Percentiles rank a stretch among this genome's conserved stretches.
Conservation (phyloP, 2,329 filamentous ascomycete species). For the Cladophialophora exuberans region DNA sequence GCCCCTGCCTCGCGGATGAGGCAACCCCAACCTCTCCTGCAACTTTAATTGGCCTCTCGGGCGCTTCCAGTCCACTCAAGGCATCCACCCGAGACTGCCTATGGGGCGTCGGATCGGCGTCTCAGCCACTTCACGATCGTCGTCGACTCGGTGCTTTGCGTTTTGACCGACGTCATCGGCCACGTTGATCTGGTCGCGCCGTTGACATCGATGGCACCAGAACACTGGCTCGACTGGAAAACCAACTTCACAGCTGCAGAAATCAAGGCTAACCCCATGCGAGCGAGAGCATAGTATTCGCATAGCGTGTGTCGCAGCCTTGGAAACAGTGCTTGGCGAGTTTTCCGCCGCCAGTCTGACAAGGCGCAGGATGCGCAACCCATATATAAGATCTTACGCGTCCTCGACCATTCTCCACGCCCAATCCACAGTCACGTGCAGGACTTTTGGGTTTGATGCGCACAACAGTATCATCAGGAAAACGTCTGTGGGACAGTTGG, state of each 20-base stretch:
- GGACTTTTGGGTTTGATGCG: background rate
- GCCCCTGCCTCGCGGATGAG: background rate
- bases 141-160: background rate
- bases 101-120: conserved; percentile 1
- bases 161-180: conserved; percentile 17
- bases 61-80: background rate
- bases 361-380: background rate
- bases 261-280: background rate
- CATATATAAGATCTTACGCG: background rate
- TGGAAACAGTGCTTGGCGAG: no score
- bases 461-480: no score
- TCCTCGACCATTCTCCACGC: background rate
- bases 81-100: background rate
- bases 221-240: no score
- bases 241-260: background rate
- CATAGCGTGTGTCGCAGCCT: background rate
- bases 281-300: background rate
- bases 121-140: conserved; percentile 23
- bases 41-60: conserved; percentile 2
- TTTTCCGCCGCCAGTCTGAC: no score
- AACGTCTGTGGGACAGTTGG: no score
- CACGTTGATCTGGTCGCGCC: background rate
- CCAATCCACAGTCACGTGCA: background rate
- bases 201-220: background rate
- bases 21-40: conserved; percentile 1